phyloP scores from a whole-genome alignment of 192 early-diverging fungal species.

The Irineochytrium annulatum region DNA sequence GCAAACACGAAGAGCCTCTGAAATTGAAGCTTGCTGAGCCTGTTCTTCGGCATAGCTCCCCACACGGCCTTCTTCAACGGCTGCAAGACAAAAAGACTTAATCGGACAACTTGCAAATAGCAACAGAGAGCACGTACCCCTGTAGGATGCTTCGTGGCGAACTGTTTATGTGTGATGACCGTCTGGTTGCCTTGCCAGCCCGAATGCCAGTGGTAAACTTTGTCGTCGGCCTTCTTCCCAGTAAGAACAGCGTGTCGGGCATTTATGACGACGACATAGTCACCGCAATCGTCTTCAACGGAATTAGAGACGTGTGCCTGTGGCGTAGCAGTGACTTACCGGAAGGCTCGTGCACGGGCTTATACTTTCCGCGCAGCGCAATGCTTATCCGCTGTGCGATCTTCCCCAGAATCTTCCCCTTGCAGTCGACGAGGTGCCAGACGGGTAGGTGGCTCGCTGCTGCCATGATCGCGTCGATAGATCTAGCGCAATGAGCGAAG shows the following conservation, averaged over 20 bases:
- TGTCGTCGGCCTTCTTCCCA: slow-evolving; percentile 80
- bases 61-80: slow-evolving; percentile 85
- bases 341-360: slow-evolving; percentile 86
- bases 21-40: slow-evolving; percentile 72
- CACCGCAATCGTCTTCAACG: slow-evolving; percentile 78
- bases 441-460: too few species aligned
- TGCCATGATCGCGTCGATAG: too few species aligned
- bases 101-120: not conserved
- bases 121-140: slow-evolving; percentile 63
- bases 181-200: slow-evolving; percentile 84
- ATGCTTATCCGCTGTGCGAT: slow-evolving; percentile 79
- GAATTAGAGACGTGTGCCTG: not conserved
- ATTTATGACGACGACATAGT: slow-evolving; percentile 95
- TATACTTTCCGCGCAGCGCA: slow-evolving; percentile 95
- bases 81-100: slow-evolving; percentile 18
- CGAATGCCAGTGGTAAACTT: slow-evolving; percentile 84
- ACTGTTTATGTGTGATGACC: slow-evolving; percentile 66
- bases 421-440: slow-evolving; percentile 90
- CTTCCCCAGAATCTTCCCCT: slow-evolving; percentile 80
- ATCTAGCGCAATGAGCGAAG: too few species aligned
- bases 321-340: slow-evolving; percentile 37
- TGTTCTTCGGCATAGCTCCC: slow-evolving; percentile 94
- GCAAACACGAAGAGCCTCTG: slow-evolving; percentile 77
- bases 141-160: slow-evolving; percentile 73
- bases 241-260: slow-evolving; percentile 73